Evolutionary conservation across 345 rosid genomes (phyloP).

Genomic region (Eucalyptus tenuipes): DNA sequence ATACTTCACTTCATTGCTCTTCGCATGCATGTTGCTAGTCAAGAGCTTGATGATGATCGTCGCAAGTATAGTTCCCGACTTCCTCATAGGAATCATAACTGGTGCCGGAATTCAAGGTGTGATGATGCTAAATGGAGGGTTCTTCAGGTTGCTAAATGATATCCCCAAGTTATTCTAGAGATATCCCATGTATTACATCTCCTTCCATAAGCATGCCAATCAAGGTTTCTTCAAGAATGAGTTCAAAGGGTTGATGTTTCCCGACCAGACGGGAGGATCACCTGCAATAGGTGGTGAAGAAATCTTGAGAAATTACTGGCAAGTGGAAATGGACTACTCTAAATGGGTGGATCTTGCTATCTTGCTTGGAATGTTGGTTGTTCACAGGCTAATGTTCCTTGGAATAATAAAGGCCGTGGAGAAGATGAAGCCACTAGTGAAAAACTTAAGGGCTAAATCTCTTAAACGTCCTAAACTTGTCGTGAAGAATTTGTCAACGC

Average conservation of each 20-base stretch:
- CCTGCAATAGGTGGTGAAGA: not conserved
- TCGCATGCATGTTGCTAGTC: not conserved
- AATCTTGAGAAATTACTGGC: not conserved
- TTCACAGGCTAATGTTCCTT: not conserved
- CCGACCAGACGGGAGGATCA: no score
- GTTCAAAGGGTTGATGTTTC: no score
- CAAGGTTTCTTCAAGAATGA: no score
- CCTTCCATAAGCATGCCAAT: no score
- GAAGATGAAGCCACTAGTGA: not conserved
- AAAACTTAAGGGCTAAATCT: not conserved
- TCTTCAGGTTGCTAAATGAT: not conserved
- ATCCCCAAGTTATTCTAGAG: not conserved
- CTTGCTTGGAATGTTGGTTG: not conserved
- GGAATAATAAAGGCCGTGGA: not conserved
- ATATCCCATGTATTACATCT: conserved; percentile 13
- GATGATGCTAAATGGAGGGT: not conserved
- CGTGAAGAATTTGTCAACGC: not conserved
- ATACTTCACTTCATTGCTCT: conserved; percentile 19
- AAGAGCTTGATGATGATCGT: not conserved
- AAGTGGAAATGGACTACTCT: not conserved
- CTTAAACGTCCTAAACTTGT: not conserved
- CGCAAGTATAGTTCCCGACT: not conserved
- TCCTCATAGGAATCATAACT: not conserved
- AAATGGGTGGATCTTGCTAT: not conserved
- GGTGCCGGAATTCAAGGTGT: not conserved